Evolutionary conservation across 805 yeast genomes (phyloP).

Genomic region (Zygoascus bituminiphila): DNA sequence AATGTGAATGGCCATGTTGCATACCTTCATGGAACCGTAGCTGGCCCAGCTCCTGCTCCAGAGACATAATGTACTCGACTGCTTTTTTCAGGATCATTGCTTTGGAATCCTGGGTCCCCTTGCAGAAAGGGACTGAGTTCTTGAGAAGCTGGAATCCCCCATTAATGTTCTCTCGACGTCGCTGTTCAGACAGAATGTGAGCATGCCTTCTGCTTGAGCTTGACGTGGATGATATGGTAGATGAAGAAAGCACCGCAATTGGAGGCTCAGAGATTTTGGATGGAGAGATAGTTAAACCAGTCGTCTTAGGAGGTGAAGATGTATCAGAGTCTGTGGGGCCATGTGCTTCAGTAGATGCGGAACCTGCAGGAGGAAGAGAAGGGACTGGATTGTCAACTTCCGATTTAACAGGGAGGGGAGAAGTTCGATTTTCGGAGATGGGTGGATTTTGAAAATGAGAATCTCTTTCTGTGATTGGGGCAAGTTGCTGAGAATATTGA

Average conservation of each 20-base stretch:
- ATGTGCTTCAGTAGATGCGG: neutral
- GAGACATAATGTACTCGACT: conserved; percentile 34
- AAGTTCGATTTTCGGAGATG: neutral
- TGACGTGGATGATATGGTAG: conserved; percentile 18
- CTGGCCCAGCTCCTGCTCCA: conserved; percentile 26
- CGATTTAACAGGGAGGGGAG: neutral
- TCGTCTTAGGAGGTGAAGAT: neutral
- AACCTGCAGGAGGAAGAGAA: neutral
- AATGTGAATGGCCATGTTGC: neutral
- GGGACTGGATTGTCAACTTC: neutral
- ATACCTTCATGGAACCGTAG: conserved; percentile 11
- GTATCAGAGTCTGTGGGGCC: neutral
- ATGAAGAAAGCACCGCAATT: conserved; percentile 18
- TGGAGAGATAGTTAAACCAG: neutral
- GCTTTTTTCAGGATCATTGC: conserved; percentile 37
- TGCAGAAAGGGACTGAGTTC: conserved; percentile 34
- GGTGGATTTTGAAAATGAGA: too few relatives aligned
- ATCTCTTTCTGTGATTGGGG: too few relatives aligned
- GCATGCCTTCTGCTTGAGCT: conserved; percentile 29
- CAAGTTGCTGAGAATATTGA: too few relatives aligned
- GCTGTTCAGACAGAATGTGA: conserved; percentile 39
- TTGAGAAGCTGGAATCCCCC: conserved; percentile 38
- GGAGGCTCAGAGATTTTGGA: conserved; percentile 1
- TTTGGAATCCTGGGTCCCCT: conserved; percentile 38
- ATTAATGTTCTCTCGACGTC: conserved; percentile 39